Evolutionary conservation across 139 green algal genomes (phyloP), one percentile per base, ranked within the genome.

Genomic region (Yamagishiella unicocca): DNA sequence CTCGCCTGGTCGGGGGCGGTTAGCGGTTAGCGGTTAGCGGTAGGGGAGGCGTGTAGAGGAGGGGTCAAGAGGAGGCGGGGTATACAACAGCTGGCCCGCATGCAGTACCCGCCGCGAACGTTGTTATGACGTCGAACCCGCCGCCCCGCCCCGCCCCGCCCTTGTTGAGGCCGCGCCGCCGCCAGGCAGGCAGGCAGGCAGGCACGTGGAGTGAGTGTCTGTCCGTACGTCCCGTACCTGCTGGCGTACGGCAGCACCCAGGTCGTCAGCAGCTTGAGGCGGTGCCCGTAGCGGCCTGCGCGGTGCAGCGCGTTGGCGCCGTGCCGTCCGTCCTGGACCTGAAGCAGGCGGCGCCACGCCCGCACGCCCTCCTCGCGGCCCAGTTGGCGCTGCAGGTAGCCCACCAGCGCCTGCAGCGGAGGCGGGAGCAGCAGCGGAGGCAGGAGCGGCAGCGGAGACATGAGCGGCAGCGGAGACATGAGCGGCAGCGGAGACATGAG

Each of bases 171-270:
- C 14, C 6, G 58, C 14, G 58, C 58, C 29, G 58, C 58, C 29
- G 14, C 58, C 19, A n/a, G n/a, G n/a, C n/a, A n/a, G n/a, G n/a
- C n/a, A n/a, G n/a, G n/a, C n/a, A n/a, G n/a, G n/a, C n/a, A n/a
- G n/a, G n/a, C n/a, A n/a, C n/a, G n/a, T n/a, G n/a, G n/a, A n/a
- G n/a, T n/a, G n/a, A n/a, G n/a, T n/a, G n/a, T n/a, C n/a, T n/a
- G n/a, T 22, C 19, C 58, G n/a, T n/a, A 6, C 19, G 29, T 67
- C 58, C 19, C 76, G 0, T 22, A 84, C 76, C 76, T 84, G 35
- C 54, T 73, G 24, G 55, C 76, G 55, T 73, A 84, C 54, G 54
- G 54, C 54, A 84, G 55, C 54, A 84, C 37, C 9, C 76, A 72
- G 8, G 71, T 33, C 50, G 35, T 0, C 35, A 84, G 76, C 53